Evolutionary conservation across 2,329 filamentous ascomycete species (phyloP).

Genomic region (Blastomyces silverae): DNA sequence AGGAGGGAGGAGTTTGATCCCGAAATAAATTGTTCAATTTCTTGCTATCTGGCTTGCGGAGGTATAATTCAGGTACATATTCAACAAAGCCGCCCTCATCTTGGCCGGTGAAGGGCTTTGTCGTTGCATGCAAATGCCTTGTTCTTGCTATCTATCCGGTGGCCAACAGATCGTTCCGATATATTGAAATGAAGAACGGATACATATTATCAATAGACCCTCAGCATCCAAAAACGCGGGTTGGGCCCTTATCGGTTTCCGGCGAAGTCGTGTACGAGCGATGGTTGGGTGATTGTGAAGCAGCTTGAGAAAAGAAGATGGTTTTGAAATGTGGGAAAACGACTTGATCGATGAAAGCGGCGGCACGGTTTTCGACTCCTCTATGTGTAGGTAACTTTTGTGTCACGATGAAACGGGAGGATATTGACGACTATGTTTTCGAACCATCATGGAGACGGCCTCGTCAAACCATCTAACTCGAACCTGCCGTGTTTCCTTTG

Average conservation of each 20-base stretch:
- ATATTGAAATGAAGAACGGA: background rate
- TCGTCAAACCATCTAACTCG: background rate
- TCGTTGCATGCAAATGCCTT: background rate
- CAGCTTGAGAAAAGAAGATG: background rate
- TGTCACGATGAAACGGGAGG: background rate
- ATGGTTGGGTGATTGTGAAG: background rate
- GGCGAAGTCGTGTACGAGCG: background rate
- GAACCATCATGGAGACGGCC: background rate
- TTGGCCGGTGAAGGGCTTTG: background rate
- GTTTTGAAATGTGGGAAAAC: background rate
- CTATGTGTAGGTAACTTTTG: background rate
- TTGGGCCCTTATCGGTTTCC: background rate
- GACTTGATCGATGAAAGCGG: background rate
- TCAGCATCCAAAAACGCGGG: background rate
- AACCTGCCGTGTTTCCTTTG: background rate
- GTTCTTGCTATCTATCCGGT: background rate
- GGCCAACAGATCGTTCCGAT: background rate
- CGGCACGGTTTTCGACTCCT: background rate
- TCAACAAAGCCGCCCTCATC: background rate
- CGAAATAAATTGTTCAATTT: background rate
- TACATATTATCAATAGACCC: background rate
- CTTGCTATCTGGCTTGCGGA: constrained; percentile 1
- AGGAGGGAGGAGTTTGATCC: background rate
- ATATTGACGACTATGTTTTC: background rate
- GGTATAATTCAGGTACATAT: constrained; percentile 6